Base-by-base conservation (phyloP, 1,284 basidiomycete genomes). In the Rhodofomes roseus region DNA sequence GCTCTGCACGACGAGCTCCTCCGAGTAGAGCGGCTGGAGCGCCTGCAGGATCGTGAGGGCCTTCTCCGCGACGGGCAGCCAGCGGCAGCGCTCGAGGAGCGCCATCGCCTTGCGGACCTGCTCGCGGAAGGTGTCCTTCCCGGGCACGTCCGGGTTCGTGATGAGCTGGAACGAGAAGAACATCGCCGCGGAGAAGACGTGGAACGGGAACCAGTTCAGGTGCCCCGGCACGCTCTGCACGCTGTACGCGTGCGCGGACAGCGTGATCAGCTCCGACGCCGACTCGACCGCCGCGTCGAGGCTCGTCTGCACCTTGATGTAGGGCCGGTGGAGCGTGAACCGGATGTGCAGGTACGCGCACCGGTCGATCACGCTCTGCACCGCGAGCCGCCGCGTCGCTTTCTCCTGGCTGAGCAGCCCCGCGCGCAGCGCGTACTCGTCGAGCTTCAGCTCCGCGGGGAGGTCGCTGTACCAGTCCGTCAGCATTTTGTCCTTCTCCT, bases 101-200 rank as follows among this genome's bases (percentile, higher is more conserved):
- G 76, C 71, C 59, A 87, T 79, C 8, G 86, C 85, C 70, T 88
- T 88, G 65, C 80, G 81, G 66, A 92, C 87, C 66, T 87, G 88
- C 54, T 81, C 80, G 36, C 89, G 85, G 76, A 90, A 89, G 40
- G 89, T 76, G 23, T 79, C 81, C 46, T 86, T 89, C 23, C 86
- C 88, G 52, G 86, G 85, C 65, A 91, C 89, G 59, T 89, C 86
- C 51, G 90, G 87, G 66, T 88, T 85, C 53, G 85, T 82, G 66
- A 92, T 87, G 41, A 92, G 80, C 68, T 92, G 89, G 76, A 92
- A 91, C 20, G 87, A 89, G 80, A 92, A 92, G 75, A 92, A 92
- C 87, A 92, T 92, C 55, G 88, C 88, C 14, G 90, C 89, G 52
- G 87, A 87, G 77, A 92, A 92, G 65, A 86, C 84, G 70, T 92